A percentile compares a stretch with the other conserved stretches of the same genome.
phyloP scores from a whole-genome alignment of 1,284 basidiomycete species.

The Ustilago bromivora region DNA sequence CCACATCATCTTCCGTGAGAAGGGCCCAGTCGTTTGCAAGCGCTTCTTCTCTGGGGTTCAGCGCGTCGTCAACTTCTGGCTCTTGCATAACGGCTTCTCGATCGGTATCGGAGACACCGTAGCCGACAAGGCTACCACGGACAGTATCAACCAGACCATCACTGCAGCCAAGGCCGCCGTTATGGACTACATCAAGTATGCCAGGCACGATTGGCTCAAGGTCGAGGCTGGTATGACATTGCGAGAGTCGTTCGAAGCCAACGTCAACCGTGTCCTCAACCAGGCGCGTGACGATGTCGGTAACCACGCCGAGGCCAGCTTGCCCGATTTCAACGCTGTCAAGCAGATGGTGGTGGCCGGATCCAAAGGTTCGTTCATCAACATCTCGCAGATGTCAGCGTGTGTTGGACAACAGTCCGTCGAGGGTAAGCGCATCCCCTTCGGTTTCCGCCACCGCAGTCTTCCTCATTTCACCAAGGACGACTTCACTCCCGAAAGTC shows the following conservation, averaged over 20 bases:
- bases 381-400: constrained; percentile 99
- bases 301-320: constrained; percentile 91
- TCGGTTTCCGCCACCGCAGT: constrained; percentile 96
- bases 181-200: constrained; percentile 65
- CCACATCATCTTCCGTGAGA: constrained; percentile 97
- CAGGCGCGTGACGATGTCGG: constrained; percentile 95
- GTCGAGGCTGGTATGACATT: constrained; percentile 90
- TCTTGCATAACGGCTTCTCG: constrained; percentile 98
- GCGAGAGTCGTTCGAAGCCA: constrained; percentile 95
- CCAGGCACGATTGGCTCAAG: constrained; percentile 66
- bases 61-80: constrained; percentile 96
- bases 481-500: constrained; percentile 97
- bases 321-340: constrained; percentile 99
- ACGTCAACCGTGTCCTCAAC: constrained; percentile 91
- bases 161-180: constrained; percentile 78
- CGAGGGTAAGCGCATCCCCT: constrained; percentile 97
- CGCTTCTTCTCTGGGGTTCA: constrained; percentile 94
- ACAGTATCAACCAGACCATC: constrained; percentile 85
- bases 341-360: constrained; percentile 99
- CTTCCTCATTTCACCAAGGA: constrained; percentile 98
- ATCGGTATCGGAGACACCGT: constrained; percentile 99
- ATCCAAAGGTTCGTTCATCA: constrained; percentile 92
- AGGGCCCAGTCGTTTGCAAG: constrained; percentile 92
- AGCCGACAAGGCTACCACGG: constrained; percentile 87
- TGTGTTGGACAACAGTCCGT: constrained; percentile 99